Base-by-base conservation (phyloP, 176 grass and related monocot genomes). In the Poa annua region DNA sequence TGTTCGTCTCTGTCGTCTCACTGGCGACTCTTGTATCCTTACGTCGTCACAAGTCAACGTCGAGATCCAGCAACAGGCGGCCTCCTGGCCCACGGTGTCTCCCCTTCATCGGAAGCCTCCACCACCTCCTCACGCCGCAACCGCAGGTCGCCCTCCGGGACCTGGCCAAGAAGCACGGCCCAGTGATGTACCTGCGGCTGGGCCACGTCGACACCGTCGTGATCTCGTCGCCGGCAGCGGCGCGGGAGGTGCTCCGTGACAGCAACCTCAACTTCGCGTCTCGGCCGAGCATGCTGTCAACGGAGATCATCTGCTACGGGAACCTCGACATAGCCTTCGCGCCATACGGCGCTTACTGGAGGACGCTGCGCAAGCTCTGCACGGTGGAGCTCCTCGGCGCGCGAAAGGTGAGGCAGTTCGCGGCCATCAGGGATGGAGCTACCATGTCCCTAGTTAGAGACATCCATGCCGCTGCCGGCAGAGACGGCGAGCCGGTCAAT, bases 281-380 rank as follows among this genome's bases (percentile, higher is more conserved):
- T 17, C 81, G 91, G 38, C 85, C 84, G 3, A 50, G 34, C 12
- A 2, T 78, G 7, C 12, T 67, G 7, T 32, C 2, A 16, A 6
- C 63, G 5, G 63, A 66, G 33, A 66, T 66, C 63, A 17, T 66
- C 8, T 17, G 67, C 53, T 88, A 90, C 86, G 79, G 47, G 8
- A 57, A 16, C 73, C 21, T 33, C 16, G 91, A 85, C 69, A n/a
- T 90, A 4, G 26, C 0, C 11, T 89, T 81, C 33, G 36, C 87
- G 0, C 85, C 91, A 0, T 88, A 90, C 54, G 81, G 88, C 1
- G 25, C 22, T 0, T 85, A 90, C 60, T 90, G 91, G 88, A 69
- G 78, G 4, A 32, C 44, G 19, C 11, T 88, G 38, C 67, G 88
- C 25, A 91, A 84, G 85, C 49, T 91, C 17, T 83, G 57, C 71